Conservation (phyloP, 1,284 basidiomycete species). For the Boletus nobilissimus region DNA sequence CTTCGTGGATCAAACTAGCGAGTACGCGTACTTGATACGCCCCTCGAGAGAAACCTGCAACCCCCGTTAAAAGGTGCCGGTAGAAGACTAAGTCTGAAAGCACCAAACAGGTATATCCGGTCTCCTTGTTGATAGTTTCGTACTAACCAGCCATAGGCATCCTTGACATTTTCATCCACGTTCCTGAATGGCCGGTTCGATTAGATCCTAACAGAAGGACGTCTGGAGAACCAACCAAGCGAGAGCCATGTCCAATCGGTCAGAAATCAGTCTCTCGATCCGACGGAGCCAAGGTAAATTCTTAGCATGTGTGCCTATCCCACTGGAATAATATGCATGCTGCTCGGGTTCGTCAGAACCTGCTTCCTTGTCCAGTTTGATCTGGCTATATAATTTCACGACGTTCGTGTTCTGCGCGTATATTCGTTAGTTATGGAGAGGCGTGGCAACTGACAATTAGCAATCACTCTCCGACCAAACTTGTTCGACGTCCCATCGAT, state of each 20-base stretch:
- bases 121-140: background rate
- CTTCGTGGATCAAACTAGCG: background rate
- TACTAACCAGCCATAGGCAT: background rate
- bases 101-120: constrained; percentile 48
- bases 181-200: background rate
- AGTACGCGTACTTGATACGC: background rate
- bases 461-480: background rate
- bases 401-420: background rate
- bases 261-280: background rate
- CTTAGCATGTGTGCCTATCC: background rate
- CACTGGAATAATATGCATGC: background rate
- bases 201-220: background rate
- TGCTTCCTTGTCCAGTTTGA: background rate
- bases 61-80: background rate
- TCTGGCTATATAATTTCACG: background rate
- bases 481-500: background rate
- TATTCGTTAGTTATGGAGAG: background rate
- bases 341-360: background rate
- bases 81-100: background rate
- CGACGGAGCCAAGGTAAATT: background rate
- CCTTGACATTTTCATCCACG: background rate
- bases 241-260: background rate
- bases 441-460: too few relatives aligned
- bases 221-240: background rate
- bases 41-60: background rate